Evolutionary conservation across 768 basidiomycete species (phyloP), one percentile per base, ranked within the genome.

Genomic region (Tephrocybe sp.): DNA sequence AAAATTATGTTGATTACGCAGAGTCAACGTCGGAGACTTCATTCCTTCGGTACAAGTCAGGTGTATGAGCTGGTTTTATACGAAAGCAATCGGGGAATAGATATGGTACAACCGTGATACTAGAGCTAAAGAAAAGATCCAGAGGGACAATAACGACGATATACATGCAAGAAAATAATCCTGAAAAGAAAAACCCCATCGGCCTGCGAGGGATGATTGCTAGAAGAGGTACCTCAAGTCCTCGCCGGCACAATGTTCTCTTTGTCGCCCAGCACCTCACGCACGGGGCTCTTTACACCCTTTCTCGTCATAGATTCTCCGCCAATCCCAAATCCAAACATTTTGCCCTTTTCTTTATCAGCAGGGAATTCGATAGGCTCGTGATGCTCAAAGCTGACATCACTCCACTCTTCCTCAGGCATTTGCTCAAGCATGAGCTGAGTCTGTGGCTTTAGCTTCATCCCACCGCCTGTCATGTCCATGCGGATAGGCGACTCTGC

Each of bases 351-450:
- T 35, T 41, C 52, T 50, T 51, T 44, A 18, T 49, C 57, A n/a
- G 26, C 15, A 27, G 22, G 47, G 16, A 46, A 18, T 21, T 53
- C 44, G 13, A 43, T 30, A 44, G 21, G 24, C 22, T 59, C 47
- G 6, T 67, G 75, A 38, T 63, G 61, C 62, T 81, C 83, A 52
- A 82, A 84, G 57, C 81, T 84, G 26, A 79, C 60, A 51, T 84
- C 58, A 25, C 64, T 69, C 74, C 71, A 79, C n/a, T 76, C 75
- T 41, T 82, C 81, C 22, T 77, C 80, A 64, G 72, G 76, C 56
- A 65, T 76, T 61, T 85, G 81, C 59, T 84, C 83, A 55, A 85
- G 59, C 56, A 85, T 61, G 54, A 79, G 81, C 24, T 71, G 78
- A 15, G 57, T 32, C 38, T 79, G 76, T 27, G 62, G 58, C 43